These are phyloP conservation scores for Podaxis mareebaensis DNA, from an alignment of 768 basidiomycete genomes.

Conservation along the genomic window DNA sequence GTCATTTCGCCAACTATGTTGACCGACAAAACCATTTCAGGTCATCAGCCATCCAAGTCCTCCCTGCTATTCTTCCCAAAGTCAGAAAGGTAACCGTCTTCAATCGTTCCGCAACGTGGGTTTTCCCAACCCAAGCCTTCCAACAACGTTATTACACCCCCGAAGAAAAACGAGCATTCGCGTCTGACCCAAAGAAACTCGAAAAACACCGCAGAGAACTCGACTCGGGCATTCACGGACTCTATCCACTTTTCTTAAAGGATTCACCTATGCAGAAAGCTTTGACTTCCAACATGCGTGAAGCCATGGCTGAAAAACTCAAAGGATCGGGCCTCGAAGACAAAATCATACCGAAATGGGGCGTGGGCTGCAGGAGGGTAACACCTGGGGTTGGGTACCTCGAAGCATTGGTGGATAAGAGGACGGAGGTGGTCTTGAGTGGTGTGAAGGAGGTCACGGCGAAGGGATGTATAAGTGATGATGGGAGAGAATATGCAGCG, in stretches of 20 bases:
- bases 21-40: conserved; percentile 12
- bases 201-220: conserved; percentile 38
- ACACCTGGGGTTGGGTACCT: conserved; percentile 33
- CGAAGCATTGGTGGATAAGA: conserved; percentile 28
- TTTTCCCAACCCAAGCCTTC: conserved; percentile 23
- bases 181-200: conserved; percentile 34
- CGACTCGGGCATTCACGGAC: conserved; percentile 35
- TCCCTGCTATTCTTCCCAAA: conserved; percentile 29
- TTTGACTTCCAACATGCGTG: conserved; percentile 23
- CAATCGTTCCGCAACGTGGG: conserved; percentile 30
- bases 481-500: conserved; percentile 27
- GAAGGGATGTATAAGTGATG: conserved; percentile 24
- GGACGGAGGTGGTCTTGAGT: conserved; percentile 29
- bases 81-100: conserved; percentile 34
- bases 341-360: conserved; percentile 31
- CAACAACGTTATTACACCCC: conserved; percentile 31
- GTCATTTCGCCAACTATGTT: neutral
- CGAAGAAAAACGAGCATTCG: conserved; percentile 39
- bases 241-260: conserved; percentile 27
- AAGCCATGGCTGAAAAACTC: conserved; percentile 41
- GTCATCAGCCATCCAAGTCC: conserved; percentile 30
- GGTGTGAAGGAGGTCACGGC: conserved; percentile 29
- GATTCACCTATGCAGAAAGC: conserved; percentile 32
- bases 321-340: conserved; percentile 40
- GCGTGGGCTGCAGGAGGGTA: conserved; percentile 31